These are phyloP conservation scores for Eucalyptus erythrocorys DNA, from an alignment of 345 rosid species.

Conservation along the genomic window DNA sequence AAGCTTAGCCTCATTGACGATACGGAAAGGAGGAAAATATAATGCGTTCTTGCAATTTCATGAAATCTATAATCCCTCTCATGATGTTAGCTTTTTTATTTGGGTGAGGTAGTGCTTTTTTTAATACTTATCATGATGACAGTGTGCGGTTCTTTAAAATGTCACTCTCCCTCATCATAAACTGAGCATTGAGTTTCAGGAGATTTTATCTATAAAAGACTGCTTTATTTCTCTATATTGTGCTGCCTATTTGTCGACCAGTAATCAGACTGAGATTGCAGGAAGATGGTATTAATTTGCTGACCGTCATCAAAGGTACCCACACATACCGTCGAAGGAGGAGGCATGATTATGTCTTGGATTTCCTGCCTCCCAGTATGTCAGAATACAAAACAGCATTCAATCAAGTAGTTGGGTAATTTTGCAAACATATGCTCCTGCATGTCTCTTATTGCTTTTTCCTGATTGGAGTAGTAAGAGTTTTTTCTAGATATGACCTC, in stretches of 20 bases:
- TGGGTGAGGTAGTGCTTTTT: neutral
- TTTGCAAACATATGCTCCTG: neutral
- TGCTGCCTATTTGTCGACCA: neutral
- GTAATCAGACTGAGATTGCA: constrained; percentile 8
- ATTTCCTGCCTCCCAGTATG: constrained; percentile 71
- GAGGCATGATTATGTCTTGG: constrained; percentile 42
- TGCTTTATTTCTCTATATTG: neutral
- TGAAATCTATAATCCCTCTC: neutral
- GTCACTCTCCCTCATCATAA: neutral
- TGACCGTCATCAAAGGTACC: constrained; percentile 71
- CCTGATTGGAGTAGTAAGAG: neutral
- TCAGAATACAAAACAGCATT: constrained; percentile 31
- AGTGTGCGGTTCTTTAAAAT: neutral
- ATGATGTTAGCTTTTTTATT: neutral
- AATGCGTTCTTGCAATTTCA: neutral
- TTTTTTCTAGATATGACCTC: neutral
- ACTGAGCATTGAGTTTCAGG: neutral
- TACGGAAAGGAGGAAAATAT: neutral
- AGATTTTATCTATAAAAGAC: neutral
- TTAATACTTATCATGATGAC: neutral
- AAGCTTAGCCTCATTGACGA: neutral
- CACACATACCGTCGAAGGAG: constrained; percentile 60
- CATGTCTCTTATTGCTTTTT: neutral
- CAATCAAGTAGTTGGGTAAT: constrained; percentile 36
- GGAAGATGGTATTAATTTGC: constrained; percentile 67